Base-by-base conservation (phyloP, 495 filamentous ascomycete species). In the Niebla homalea region DNA sequence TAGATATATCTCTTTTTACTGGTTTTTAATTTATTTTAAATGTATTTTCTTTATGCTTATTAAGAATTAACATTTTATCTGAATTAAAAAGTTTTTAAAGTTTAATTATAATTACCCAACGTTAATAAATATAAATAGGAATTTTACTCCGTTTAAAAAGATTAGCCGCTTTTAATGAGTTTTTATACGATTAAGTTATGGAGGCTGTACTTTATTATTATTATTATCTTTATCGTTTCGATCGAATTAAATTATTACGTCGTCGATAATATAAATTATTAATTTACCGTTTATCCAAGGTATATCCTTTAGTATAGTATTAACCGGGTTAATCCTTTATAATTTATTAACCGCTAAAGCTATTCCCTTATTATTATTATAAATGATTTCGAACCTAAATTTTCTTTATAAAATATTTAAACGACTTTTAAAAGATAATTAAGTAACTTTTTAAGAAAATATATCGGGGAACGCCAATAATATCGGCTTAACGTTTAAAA, bases 51-150 rank as follows among this genome's bases (percentile, higher is more conserved):
- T 11, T 12, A 48, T 48, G 11, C 32, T 48, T 48, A 39, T n/a
- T 19, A n/a, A 48, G 32, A 48, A 22, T 19, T 48, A n/a, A 39
- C 15, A 10, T 11, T 26, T 20, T n/a, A 48, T 48, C 10, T 39
- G 2, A 48, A 37, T 22, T 5, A 12, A 39, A 36, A 22, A 48
- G 32, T 32, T 48, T 23, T 22, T 48, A 22, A 18, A 20, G 19
- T 12, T 19, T 22, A 38, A 37, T 37, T 48, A 11, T 48, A 22
- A 22, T 48, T 38, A 39, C n/a, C 18, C 25, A 48, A n/a, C 19
- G 25, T 48, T 18, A 16, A 37, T 22, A 23, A 48, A 39, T 48
- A 48, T 48, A 16, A 48, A 32, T 48, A 16, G 29, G 32, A 38
- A 37, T 22, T 22, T 18, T 16, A 48, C 46, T 39, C 36, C 12